Base-by-base conservation (phyloP, 2,329 filamentous ascomycete species). In the Epichloe brachyelytri region DNA sequence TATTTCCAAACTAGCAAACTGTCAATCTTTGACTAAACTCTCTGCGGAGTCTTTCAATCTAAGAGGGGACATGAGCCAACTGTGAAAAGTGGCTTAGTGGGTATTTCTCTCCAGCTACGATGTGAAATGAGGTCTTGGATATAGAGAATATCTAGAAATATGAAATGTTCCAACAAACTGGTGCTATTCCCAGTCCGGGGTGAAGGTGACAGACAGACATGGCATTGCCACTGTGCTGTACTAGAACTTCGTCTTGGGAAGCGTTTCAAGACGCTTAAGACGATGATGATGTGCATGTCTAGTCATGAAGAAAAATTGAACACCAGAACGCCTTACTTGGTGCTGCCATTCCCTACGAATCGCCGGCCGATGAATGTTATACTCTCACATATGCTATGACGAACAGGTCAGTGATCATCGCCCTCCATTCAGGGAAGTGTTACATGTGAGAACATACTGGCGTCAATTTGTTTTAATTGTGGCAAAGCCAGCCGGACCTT, bases 401-500 rank as follows among this genome's bases (percentile, higher is more conserved):
- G 4, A 7, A 14, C 17, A 19, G 7, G 30, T 52, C 43, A 52
- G 51, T 15, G 14, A 45, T 34, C 11, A 15, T 50, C 11, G n/a
- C 11, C 19, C 5, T 50, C 19, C 11, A 10, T 10, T 37, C 1
- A 15, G n/a, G 15, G 6, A 33, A 11, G 37, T 22, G 5, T 12
- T 12, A 12, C 11, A 14, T 20, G 14, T n/a, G 20, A 45, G 6
- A 50, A 87, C 89, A 81, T 75, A 96, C 91, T 94, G 53, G 93
- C 93, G 79, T 98, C 93, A 65, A 98, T 96, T 73, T 98, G 90
- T 64, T 79, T 79, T 49, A 98, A 73, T 66, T 93, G 85, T 52
- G 93, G 93, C 67, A 98, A 68, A 36, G 89, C 86, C 65, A 98
- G 70, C 53, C 85, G 78, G 43, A 98, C 82, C 71, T 98, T 98